These are phyloP conservation scores for Mortierella polycephala DNA, from an alignment of 371 early-diverging fungal species.

Conservation along the genomic window DNA sequence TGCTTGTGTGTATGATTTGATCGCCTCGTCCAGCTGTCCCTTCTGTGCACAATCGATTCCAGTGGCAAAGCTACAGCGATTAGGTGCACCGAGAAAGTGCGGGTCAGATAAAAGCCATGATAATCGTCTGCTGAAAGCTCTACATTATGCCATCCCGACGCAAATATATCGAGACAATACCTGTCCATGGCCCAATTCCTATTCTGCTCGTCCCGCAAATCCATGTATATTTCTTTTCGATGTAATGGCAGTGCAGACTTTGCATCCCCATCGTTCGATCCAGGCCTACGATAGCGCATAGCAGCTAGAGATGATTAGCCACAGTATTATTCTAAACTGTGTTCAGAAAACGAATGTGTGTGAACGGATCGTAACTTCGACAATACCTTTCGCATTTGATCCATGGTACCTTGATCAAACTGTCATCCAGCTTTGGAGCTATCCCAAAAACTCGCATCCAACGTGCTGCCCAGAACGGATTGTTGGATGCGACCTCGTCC, in stretches of 20 bases:
- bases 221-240: conserved; percentile 47
- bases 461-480: conserved; percentile 51
- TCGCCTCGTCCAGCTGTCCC: conserved; percentile 41
- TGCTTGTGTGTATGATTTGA: conserved; percentile 46
- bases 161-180: conserved; percentile 10
- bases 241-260: conserved; percentile 34
- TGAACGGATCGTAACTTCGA: no score
- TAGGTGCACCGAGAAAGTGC: neutral
- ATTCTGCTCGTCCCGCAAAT: conserved; percentile 50
- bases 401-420: conserved; percentile 51
- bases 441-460: conserved; percentile 54
- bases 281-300: conserved; percentile 11
- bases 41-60: conserved; percentile 42
- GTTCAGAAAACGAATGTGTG: no score
- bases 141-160: neutral
- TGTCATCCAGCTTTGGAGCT: conserved; percentile 47
- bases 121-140: no score
- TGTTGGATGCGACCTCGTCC: conserved; percentile 49
- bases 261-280: conserved; percentile 23
- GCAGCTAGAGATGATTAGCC: neutral
- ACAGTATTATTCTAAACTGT: no score
- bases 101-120: no score
- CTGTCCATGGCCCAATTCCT: conserved; percentile 51
- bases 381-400: conserved; percentile 50
- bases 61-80: conserved; percentile 19